These are phyloP conservation scores for Nephelium lappaceum DNA, from an alignment of 345 rosid genomes.

Conservation along the genomic window DNA sequence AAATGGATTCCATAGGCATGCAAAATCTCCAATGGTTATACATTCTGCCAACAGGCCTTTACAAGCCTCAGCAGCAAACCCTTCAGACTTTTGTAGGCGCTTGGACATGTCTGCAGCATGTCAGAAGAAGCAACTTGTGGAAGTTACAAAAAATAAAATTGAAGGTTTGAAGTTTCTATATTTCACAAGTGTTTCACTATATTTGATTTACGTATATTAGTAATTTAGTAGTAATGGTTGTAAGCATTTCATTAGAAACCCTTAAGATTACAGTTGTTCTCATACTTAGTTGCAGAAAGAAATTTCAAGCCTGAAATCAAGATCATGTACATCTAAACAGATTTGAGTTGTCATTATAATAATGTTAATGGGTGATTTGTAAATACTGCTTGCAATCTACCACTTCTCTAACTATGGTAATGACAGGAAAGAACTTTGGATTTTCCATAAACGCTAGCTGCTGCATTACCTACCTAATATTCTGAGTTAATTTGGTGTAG, in stretches of 20 bases:
- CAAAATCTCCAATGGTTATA: conserved; percentile 62
- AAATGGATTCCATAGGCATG: conserved; percentile 58
- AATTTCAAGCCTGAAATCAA: background rate
- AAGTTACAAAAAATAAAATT: conserved; percentile 42
- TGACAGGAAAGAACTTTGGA: background rate
- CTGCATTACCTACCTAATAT: background rate
- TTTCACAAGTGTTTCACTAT: background rate
- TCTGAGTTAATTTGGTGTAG: background rate
- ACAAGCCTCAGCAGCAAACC: conserved; percentile 20
- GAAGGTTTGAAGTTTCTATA: conserved; percentile 44
- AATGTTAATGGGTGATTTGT: background rate
- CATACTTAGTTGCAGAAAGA: background rate
- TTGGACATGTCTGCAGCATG: conserved; percentile 50
- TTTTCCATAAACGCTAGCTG: no score
- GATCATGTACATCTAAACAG: background rate
- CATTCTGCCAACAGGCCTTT: conserved; percentile 46
- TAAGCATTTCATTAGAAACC: background rate
- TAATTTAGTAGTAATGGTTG: background rate
- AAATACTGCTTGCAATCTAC: background rate
- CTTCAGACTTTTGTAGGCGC: conserved; percentile 57
- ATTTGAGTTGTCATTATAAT: background rate
- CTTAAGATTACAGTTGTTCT: background rate
- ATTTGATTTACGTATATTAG: background rate
- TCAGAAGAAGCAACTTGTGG: conserved; percentile 39
- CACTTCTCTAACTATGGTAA: background rate